Evolutionary conservation across 495 filamentous ascomycete genomes (phyloP), one percentile per base, ranked within the genome.

Genomic region (Sporormia fimetaria): DNA sequence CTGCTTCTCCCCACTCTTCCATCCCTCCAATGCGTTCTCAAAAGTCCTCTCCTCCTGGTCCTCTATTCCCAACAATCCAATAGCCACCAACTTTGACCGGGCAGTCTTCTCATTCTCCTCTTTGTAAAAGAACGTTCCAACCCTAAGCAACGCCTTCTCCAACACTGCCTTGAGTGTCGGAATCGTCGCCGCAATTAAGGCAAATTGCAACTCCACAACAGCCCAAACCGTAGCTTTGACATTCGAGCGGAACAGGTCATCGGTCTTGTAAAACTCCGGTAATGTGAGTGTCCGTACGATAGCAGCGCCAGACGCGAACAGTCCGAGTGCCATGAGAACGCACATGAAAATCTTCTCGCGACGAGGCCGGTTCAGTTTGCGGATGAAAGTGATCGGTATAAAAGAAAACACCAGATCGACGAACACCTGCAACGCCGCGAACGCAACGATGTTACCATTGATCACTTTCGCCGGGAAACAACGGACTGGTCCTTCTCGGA

Each of bases 371-470:
- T 54, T 49, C 21, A 64, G 35, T 35, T 57, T 53, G 24, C 42
- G 35, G 33, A 64, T 56, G 34, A 63, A 63, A 16, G 49, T 60
- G 23, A 64, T 46, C 9, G 62, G 62, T 29, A 60, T 50, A 14
- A 64, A 39, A 33, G 43, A 49, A 21, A 61, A 52, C 23, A 56
- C 26, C 2, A 64, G 15, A 46, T 64, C 61, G 8, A 54, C 47
- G 16, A 45, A 25, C 24, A 62, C 53, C 12, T 44, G 55, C 20
- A 64, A n/a, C 20, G 35, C 40, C 5, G 47, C 33, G 18, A 44
- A 49, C 17, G 47, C 31, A 25, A 59, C 52, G 26, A 57, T 52
- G 14, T 48, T 51, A 1, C 28, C 49, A 26, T 47, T 49, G 22
- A 52, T 52, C 0, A 42, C 38, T 3, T 33, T 30, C 0, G 40